These are phyloP conservation scores for Choanephora cucurbitarum DNA, from an alignment of 371 early-diverging fungal species.

Conservation along the genomic window DNA sequence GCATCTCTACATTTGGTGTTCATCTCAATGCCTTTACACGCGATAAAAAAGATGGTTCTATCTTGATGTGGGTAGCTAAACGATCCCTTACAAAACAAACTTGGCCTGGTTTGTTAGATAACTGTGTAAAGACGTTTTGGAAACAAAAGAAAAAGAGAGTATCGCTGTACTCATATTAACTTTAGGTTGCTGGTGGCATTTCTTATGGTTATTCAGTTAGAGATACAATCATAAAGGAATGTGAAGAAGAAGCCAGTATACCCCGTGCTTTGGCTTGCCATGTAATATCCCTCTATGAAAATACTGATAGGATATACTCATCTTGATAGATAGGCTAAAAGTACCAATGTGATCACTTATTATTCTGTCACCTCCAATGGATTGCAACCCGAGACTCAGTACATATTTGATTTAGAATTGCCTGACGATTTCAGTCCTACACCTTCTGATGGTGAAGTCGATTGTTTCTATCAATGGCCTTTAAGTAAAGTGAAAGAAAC, in stretches of 20 bases:
- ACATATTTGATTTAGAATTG: conserved; percentile 82
- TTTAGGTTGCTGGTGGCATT: conserved; percentile 83
- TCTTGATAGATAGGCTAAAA: conserved; percentile 33
- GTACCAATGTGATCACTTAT: conserved; percentile 73
- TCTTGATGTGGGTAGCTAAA: conserved; percentile 87
- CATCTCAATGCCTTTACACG: conserved; percentile 80
- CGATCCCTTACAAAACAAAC: conserved; percentile 80
- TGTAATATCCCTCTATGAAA: conserved; percentile 21
- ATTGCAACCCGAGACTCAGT: conserved; percentile 75
- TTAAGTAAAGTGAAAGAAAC: conserved; percentile 64
- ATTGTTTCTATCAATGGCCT: conserved; percentile 76
- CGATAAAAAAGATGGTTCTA: conserved; percentile 29
- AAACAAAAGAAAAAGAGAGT: background rate
- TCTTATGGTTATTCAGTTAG: conserved; percentile 60
- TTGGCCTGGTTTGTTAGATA: conserved; percentile 87
- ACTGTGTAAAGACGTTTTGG: conserved; percentile 52
- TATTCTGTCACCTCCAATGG: conserved; percentile 57
- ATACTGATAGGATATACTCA: background rate
- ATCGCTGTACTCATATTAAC: no score
- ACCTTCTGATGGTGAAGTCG: conserved; percentile 90
- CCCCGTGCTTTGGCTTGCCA: conserved; percentile 53
- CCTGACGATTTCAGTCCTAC: conserved; percentile 63
- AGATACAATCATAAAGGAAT: conserved; percentile 83
- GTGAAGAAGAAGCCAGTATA: conserved; percentile 88
- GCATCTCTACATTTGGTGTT: conserved; percentile 76